These are phyloP conservation scores for Polyporus tsugae DNA, from an alignment of 1,284 basidiomycete species.

Conservation along the genomic window DNA sequence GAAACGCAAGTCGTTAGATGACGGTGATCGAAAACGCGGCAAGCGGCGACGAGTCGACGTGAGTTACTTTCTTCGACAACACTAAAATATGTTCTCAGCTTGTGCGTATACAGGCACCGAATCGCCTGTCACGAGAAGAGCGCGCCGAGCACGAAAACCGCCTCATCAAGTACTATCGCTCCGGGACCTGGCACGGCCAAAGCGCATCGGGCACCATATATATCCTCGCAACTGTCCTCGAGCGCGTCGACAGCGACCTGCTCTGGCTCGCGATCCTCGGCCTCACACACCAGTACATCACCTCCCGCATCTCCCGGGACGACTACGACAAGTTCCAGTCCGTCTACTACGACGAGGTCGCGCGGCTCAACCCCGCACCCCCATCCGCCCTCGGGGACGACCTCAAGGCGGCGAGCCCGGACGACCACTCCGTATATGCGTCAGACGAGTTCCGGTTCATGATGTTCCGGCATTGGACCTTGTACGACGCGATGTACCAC, in stretches of 20 bases:
- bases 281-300: slow-evolving; percentile 92
- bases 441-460: slow-evolving; percentile 93
- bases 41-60: slow-evolving; percentile 65
- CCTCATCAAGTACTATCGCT: slow-evolving; percentile 85
- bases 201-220: slow-evolving; percentile 92
- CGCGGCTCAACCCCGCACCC: slow-evolving; percentile 80
- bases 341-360: slow-evolving; percentile 89
- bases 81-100: background rate
- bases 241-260: slow-evolving; percentile 92
- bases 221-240: slow-evolving; percentile 87
- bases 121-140: slow-evolving; percentile 74
- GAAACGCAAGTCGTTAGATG: slow-evolving; percentile 64
- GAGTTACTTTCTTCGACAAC: slow-evolving; percentile 29
- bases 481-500: slow-evolving; percentile 98
- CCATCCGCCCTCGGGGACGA: slow-evolving; percentile 48
- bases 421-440: slow-evolving; percentile 83
- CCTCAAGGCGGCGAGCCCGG: slow-evolving; percentile 67
- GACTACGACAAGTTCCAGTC: slow-evolving; percentile 85
- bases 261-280: slow-evolving; percentile 98
- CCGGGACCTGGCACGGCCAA: slow-evolving; percentile 90
- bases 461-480: slow-evolving; percentile 96
- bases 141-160: slow-evolving; percentile 67
- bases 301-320: slow-evolving; percentile 87
- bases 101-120: slow-evolving; percentile 39
- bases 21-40: slow-evolving; percentile 48